phyloP scores from a whole-genome alignment of 208 protist species.

The Trypanosoma lewisi region DNA sequence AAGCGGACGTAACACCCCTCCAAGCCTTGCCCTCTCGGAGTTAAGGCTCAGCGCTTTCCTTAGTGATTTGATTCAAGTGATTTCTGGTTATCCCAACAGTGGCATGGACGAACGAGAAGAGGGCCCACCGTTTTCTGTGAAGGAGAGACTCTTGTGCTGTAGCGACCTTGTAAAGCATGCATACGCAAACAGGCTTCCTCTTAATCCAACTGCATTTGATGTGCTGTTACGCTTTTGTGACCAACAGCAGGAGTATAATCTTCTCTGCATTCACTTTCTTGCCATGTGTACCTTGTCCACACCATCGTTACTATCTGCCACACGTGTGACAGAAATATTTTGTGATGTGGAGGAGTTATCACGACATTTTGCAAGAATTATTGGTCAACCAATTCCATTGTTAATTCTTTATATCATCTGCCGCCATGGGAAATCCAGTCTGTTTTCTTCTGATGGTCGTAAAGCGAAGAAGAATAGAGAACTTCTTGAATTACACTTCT shows the following conservation, averaged over 20 bases:
- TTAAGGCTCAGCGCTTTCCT: constrained; percentile 70
- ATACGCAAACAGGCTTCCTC: constrained; percentile 37
- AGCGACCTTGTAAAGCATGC: constrained; percentile 75
- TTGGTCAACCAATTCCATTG: constrained; percentile 7
- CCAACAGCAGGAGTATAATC: constrained; percentile 35
- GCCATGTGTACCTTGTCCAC: constrained; percentile 72
- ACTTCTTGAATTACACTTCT: constrained; percentile 18
- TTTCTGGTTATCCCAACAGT: constrained; percentile 16
- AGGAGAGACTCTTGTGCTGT: constrained; percentile 41
- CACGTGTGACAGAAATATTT: constrained; percentile 53
- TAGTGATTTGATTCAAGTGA: constrained; percentile 63
- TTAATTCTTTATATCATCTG: constrained; percentile 25
- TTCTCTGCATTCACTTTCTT: constrained; percentile 55
- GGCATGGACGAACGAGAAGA: constrained; percentile 7
- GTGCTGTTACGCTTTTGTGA: constrained; percentile 58
- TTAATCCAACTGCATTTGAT: constrained; percentile 61
- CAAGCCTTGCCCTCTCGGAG: constrained; percentile 16
- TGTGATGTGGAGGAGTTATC: constrained; percentile 28
- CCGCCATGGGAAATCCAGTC: constrained; percentile 10
- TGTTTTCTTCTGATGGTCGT: background rate
- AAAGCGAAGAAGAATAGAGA: background rate
- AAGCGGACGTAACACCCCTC: constrained; percentile 43
- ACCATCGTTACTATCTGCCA: constrained; percentile 44
- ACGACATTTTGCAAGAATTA: constrained; percentile 2
- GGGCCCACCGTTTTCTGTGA: constrained; percentile 5